Evolutionary conservation across 2,329 filamentous ascomycete species (phyloP), one percentile per base, ranked within the genome.

Genomic region (Chrysosporium queenslandicum): DNA sequence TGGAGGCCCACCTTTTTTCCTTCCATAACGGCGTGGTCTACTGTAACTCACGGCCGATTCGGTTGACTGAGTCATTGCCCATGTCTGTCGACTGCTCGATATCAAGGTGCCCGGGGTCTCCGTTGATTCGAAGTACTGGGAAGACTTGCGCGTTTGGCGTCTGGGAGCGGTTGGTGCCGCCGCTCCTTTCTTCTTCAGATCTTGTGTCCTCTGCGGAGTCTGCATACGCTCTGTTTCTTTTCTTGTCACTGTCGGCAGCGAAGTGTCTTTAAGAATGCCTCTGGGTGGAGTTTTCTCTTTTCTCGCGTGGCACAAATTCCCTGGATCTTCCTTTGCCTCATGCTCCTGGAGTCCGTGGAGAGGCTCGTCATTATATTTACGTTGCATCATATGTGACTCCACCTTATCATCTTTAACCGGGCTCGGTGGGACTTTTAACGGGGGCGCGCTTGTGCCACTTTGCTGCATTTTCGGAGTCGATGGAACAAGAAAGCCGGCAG

Each of bases 1-100:
- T 1, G n/a, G 6, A 23, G 23, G 9, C 58, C 54, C 60, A 67
- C 66, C 62, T 62, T 51, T 56, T 47, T 61, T 61, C 37, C 55
- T 61, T 18, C 66, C 42, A 52, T 52, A 52, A 12, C 50, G 42
- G 21, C 53, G 50, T 14, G 50, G 50, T 23, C 50, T 41, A 18
- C 32, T 46, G 11, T 51, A 52, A 55, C 53, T 54, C 50, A 47
- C 46, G 16, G 59, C 53, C 16, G 53, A 37, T 29, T 59, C 52
- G 3, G 52, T 46, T 23, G 54, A 54, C 27, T 49, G 41, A n/a
- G 42, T 47, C 5, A 56, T 36, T 3, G 54, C 48, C 52, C 52
- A 52, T n/a, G 43, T 52, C 6, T 32, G 39, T 25, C 39, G 51
- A 29, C 29, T 53, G 40, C 40, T 52, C 3, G 43, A 46, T 25